Base-by-base conservation (phyloP, 495 filamentous ascomycete species). In the Xylaria sp. region DNA sequence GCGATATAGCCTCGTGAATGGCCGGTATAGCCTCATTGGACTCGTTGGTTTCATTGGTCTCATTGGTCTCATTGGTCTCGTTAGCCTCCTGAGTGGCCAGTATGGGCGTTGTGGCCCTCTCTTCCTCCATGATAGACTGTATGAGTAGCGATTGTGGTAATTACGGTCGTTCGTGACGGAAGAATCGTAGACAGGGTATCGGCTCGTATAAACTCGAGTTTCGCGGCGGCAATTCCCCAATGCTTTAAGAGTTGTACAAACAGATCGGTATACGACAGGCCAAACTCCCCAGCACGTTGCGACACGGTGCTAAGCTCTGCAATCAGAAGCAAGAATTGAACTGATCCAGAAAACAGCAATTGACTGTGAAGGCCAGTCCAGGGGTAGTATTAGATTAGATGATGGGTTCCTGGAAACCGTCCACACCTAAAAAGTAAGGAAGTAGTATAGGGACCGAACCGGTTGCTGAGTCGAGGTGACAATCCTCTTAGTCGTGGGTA, bases 1-100 rank as follows among this genome's bases (percentile, higher is more conserved):
- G 78, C 17, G 85, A 85, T 68, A 85, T 82, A 46, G 81, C 77
- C 67, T 87, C 86, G 53, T 84, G 66, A 12, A 72, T 64, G 12
- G 81, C 74, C 74, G 82, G 77, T 40, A 81, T 79, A 52, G 74
- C 57, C 57, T 59, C 57, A 37, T 37, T 5, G 44, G 14, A 5
- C 44, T 14, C 44, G 19, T 46, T 46, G 12, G 19, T 46, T 15
- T 46, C 44, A 11, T n/a, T n/a, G 31, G 9, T 37, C 31, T 33
- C 55, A n/a, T 40, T 40, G 57, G 31, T 21, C 11, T 59, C 57
- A 40, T 12, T 5, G 33, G 33, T 37, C 33, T 35, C 57, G 6
- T 59, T 59, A 3, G 33, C 33, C 31, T 59, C 19, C 11, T 59
- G 33, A 21, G 33, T 7, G 17, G 33, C 75, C 75, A 81, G 77